Percentiles rank a stretch among this genome's conserved stretches.
Conservation (phyloP, 2,329 filamentous ascomycete genomes). For the Trichophyton equinum region DNA sequence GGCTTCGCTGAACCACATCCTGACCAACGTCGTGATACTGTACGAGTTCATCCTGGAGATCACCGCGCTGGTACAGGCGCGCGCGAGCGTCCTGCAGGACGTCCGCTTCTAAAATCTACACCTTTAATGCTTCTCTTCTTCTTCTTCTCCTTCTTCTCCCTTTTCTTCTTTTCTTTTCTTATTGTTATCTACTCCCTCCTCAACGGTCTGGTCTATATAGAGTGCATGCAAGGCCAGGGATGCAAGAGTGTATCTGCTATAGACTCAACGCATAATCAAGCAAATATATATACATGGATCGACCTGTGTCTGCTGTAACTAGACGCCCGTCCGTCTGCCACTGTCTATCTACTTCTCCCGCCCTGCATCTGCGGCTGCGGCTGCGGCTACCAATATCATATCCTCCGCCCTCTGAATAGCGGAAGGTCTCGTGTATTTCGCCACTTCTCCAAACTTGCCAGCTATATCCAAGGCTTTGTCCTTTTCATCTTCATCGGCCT, state of each 20-base stretch:
- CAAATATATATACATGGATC: too few relatives aligned
- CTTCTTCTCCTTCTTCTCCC: too few relatives aligned
- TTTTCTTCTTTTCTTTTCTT: too few relatives aligned
- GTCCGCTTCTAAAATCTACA: conserved; percentile 39
- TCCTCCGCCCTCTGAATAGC: conserved; percentile 35
- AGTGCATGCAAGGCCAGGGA: too few relatives aligned
- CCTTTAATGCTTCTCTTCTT: too few relatives aligned
- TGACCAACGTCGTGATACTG: conserved; percentile 67
- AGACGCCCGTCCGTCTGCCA: neutral
- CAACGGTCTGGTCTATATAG: too few relatives aligned
- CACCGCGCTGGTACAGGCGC: conserved; percentile 59
- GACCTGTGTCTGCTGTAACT: too few relatives aligned
- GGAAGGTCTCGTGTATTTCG: conserved; percentile 22
- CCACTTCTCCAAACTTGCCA: conserved; percentile 36
- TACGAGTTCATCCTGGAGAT: conserved; percentile 72
- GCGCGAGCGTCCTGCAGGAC: conserved; percentile 64
- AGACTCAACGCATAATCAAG: too few relatives aligned
- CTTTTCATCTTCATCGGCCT: conserved; percentile 15
- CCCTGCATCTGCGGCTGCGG: neutral
- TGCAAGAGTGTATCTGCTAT: too few relatives aligned
- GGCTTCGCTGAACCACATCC: conserved; percentile 61
- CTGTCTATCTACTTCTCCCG: neutral
- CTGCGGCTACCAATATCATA: neutral
- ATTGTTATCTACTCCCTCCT: neutral
- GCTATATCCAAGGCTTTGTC: conserved; percentile 39